Evolutionary conservation across 306 rosid genomes (phyloP), one percentile per base, ranked within the genome.

Genomic region (Pyrus bretschneideri): DNA sequence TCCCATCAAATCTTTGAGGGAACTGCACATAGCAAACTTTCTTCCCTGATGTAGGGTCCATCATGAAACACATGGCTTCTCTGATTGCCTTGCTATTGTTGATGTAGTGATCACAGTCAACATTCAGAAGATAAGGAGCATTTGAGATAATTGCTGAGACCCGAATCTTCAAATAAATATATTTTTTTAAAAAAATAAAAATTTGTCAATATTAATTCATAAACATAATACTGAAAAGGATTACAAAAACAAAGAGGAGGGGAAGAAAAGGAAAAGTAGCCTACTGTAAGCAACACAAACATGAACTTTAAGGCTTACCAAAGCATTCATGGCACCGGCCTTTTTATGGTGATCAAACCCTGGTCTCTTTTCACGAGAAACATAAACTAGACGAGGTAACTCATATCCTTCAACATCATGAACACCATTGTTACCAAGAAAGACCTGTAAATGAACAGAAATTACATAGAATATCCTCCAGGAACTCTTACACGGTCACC

Each of bases 41-140:
- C 87, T 88, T 92, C 85, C 99, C 97, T 55, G 87, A 79, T 70
- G 89, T 88, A 77, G 97, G 99, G 83, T 95, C 99, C 99, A 95
- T 95, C 97, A 95, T 90, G 88, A 95, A 95, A 84, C 99, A 95
- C 99, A 95, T 95, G 38, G 97, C 91, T 88, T 95, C 97, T 79
- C 99, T 78, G 72, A 95, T 90, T 11, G 99, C 99, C 87, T 92
- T 95, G 86, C 97, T 90, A 79, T 95, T 95, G 89, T 95, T 95
- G 67, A 95, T 92, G 84, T 95, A 95, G 88, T 95, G 97, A 87
- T 95, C 99, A 83, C 99, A 92, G 81, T 95, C 97, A 40, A 95
- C 96, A 79, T 95, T 95, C 83, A 95, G 87, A 79, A 95, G 78
- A 83, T 88, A 90, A 13, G 99, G 99, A 22, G 97, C 97, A 67